Evolutionary conservation across 768 basidiomycete species (phyloP).

Genomic region (Auricularia cornea): DNA sequence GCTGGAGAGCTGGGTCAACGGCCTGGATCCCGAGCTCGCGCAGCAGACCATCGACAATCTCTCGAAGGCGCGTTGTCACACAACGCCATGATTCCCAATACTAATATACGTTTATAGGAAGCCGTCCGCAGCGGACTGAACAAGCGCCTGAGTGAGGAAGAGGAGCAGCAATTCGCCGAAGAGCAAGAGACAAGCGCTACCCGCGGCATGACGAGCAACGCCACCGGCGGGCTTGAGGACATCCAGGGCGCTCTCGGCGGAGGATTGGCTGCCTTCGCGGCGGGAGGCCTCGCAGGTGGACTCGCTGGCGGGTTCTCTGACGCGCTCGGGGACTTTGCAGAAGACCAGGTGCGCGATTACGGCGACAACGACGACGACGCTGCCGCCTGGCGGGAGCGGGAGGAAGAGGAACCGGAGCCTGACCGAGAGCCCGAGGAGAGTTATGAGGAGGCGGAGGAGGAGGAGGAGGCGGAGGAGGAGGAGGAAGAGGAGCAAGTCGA

Average conservation of each 20-base stretch:
- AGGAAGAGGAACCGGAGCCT: background rate
- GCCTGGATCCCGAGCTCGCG: conserved; percentile 36
- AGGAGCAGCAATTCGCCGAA: conserved; percentile 9
- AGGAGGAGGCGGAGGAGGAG: background rate
- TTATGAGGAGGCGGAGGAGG: background rate
- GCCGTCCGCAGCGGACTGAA: conserved; percentile 50
- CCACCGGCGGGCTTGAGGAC: background rate
- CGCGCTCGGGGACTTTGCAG: background rate
- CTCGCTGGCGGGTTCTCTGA: background rate
- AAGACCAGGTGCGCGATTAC: background rate
- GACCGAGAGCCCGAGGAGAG: background rate
- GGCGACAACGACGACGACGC: background rate
- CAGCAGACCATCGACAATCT: conserved; percentile 39
- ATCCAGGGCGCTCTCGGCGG: background rate
- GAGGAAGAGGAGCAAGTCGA: background rate
- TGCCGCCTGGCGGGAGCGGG: background rate
- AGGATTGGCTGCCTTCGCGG: background rate
- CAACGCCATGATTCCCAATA: background rate
- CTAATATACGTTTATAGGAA: conserved; percentile 27
- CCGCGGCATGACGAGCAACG: background rate
- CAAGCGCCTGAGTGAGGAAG: conserved; percentile 47
- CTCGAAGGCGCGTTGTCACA: conserved; percentile 36
- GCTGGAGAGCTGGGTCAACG: conserved; percentile 46
- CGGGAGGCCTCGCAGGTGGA: background rate
- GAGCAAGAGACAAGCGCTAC: background rate